Conservation (phyloP, 2,329 filamentous ascomycete genomes). For the Xylaria sp. region DNA sequence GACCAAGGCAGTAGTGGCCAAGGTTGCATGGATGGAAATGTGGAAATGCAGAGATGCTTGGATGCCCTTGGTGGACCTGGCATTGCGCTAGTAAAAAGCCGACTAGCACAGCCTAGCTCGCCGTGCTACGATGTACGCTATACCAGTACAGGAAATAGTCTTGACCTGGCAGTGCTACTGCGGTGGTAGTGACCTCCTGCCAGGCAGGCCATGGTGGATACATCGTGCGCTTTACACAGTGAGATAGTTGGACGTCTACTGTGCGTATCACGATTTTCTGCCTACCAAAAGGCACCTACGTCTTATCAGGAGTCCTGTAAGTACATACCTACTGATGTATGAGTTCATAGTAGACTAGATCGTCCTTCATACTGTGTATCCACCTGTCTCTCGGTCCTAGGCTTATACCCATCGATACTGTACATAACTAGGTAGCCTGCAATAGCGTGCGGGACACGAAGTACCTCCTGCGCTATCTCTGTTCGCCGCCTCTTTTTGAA, state of each 20-base stretch:
- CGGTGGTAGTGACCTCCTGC: background rate
- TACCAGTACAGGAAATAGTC: slow-evolving; percentile 20
- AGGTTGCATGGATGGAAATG: slow-evolving; percentile 14
- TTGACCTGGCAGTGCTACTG: slow-evolving; percentile 1
- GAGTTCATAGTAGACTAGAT: no score
- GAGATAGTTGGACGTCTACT: rapidly evolving
- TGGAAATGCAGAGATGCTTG: slow-evolving; percentile 27
- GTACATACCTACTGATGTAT: background rate
- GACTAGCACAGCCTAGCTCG: slow-evolving; percentile 28
- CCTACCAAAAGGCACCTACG: no score
- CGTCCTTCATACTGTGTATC: no score
- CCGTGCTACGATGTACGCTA: slow-evolving; percentile 19
- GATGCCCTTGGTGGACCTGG: slow-evolving; percentile 18
- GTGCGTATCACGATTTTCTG: background rate
- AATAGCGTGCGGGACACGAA: background rate
- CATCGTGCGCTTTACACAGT: background rate
- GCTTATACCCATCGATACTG: background rate
- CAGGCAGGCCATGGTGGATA: slow-evolving; percentile 8
- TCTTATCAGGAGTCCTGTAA: background rate
- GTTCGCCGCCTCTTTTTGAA: background rate
- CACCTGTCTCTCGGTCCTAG: background rate
- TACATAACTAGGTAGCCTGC: background rate
- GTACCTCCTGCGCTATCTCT: background rate
- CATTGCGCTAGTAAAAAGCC: slow-evolving; percentile 13
- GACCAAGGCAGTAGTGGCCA: slow-evolving; percentile 4